A percentile compares a stretch with the other conserved stretches of the same genome.
Evolutionary conservation across 2,329 filamentous ascomycete genomes (phyloP).

Genomic region (Aspergillus terreus): DNA sequence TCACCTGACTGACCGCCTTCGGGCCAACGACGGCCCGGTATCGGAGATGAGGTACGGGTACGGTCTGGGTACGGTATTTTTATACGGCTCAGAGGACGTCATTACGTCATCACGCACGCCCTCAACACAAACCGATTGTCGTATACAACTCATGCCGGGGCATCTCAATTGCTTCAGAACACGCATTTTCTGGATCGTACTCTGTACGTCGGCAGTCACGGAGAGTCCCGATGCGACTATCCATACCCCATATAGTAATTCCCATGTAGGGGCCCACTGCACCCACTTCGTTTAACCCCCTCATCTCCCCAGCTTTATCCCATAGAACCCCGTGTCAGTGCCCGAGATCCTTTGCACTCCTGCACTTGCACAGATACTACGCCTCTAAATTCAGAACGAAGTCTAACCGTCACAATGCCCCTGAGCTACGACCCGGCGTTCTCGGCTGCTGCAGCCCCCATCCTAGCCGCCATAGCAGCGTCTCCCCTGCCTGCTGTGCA

Average conservation of each 20-base stretch:
- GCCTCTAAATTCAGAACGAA: background rate
- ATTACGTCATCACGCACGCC: background rate
- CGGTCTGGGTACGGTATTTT: background rate
- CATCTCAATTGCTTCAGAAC: no score
- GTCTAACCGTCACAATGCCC: slow-evolving; percentile 13
- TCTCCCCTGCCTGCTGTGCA: slow-evolving; percentile 10
- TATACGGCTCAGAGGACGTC: background rate
- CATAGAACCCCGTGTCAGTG: no score
- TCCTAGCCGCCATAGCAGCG: slow-evolving; percentile 10
- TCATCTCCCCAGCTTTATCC: no score
- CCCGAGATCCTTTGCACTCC: no score
- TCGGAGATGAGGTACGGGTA: background rate
- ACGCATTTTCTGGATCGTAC: background rate
- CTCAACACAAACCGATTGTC: background rate
- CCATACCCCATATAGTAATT: background rate
- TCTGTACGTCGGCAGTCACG: background rate
- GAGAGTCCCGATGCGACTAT: background rate
- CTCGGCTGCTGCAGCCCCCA: slow-evolving; percentile 10
- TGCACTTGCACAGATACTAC: background rate
- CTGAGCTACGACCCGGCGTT: slow-evolving; percentile 19
- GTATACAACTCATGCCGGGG: no score
- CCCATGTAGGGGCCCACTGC: background rate
- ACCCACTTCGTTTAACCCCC: background rate
- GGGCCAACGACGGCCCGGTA: background rate
- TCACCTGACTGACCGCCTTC: slow-evolving; percentile 13